Conservation (phyloP, 2,329 filamentous ascomycete genomes). For the Penicillium oxalicum region DNA sequence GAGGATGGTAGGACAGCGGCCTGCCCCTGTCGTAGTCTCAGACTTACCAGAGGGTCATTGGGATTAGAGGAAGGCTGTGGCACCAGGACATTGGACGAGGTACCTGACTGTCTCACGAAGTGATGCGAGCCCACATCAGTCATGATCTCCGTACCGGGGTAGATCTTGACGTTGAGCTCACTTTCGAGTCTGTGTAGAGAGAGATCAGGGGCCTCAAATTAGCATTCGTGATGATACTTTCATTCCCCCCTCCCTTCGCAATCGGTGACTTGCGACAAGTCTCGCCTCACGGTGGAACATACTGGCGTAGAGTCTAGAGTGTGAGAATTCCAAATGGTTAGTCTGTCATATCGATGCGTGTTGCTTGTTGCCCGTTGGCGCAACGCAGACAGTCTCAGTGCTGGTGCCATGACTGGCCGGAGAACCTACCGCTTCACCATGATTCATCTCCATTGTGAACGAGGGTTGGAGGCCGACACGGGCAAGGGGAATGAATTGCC, state of each 20-base stretch:
- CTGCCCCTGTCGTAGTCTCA: background rate
- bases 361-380: too few relatives aligned
- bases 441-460: constrained; percentile 46
- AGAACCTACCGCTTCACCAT: constrained; percentile 36
- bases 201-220: too few relatives aligned
- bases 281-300: background rate
- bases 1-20: too few relatives aligned
- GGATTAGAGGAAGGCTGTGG: constrained; percentile 46
- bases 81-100: constrained; percentile 43
- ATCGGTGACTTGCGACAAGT: too few relatives aligned
- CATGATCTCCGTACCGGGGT: constrained; percentile 57
- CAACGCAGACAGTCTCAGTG: too few relatives aligned
- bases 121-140: constrained; percentile 56
- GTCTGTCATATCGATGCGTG: too few relatives aligned
- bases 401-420: too few relatives aligned
- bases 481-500: too few relatives aligned
- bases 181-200: constrained; percentile 40
- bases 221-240: too few relatives aligned
- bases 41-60: constrained; percentile 41
- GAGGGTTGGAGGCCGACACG: too few relatives aligned
- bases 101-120: constrained; percentile 52
- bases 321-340: background rate
- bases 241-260: too few relatives aligned
- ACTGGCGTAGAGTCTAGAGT: constrained; percentile 21
- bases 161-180: constrained; percentile 49